These are phyloP conservation scores for Claviceps digitariae DNA, from an alignment of 2,329 filamentous ascomycete species.

Conservation along the genomic window DNA sequence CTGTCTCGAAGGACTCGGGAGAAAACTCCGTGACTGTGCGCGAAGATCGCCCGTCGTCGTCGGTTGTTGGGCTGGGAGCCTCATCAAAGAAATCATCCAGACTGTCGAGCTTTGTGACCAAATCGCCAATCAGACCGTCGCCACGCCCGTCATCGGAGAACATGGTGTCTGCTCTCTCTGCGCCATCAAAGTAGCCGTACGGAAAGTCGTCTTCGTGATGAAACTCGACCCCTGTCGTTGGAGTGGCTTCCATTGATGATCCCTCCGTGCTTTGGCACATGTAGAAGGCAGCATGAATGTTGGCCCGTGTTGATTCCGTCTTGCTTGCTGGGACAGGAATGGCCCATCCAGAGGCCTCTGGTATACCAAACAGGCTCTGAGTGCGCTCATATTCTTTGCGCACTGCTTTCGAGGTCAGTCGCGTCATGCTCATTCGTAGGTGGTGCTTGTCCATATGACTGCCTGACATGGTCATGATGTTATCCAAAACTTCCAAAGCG, in stretches of 20 bases:
- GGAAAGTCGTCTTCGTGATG: conserved; percentile 81
- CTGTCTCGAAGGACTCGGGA: conserved; percentile 54
- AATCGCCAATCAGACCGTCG: conserved; percentile 58
- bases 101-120: conserved; percentile 68
- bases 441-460: conserved; percentile 90
- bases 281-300: conserved; percentile 94
- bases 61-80: conserved; percentile 41
- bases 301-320: conserved; percentile 71
- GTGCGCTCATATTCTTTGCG: conserved; percentile 92
- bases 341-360: conserved; percentile 90
- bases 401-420: conserved; percentile 69
- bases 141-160: conserved; percentile 69
- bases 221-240: conserved; percentile 83
- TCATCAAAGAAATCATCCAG: conserved; percentile 76
- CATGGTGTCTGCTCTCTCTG: conserved; percentile 77
- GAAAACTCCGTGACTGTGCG: conserved; percentile 52
- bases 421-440: conserved; percentile 95
- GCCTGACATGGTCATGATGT: conserved; percentile 87
- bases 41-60: conserved; percentile 47
- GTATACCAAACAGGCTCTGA: conserved; percentile 90
- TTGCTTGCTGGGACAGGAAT: conserved; percentile 86
- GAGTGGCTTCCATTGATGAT: conserved; percentile 42
- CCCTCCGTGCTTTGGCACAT: conserved; percentile 65
- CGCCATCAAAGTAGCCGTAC: conserved; percentile 61
- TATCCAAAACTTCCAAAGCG: conserved; percentile 80